phyloP scores from a whole-genome alignment of 371 early-diverging fungal species.

The Chytridium lagenaria region DNA sequence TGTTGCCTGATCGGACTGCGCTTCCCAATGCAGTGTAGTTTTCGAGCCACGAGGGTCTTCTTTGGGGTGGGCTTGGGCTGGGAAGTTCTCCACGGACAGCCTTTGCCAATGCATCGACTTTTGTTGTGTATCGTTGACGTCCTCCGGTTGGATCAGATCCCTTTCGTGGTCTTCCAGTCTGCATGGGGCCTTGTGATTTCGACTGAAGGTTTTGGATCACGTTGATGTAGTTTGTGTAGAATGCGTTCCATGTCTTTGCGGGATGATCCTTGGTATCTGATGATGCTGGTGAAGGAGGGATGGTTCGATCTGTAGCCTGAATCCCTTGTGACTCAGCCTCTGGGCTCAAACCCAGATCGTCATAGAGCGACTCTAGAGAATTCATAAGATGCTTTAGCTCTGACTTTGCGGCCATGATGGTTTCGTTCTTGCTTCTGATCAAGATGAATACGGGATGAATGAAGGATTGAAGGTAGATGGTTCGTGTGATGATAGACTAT shows the following conservation, averaged over 20 bases:
- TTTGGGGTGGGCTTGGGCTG: background rate
- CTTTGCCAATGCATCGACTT: background rate
- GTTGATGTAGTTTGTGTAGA: background rate
- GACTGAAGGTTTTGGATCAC: background rate
- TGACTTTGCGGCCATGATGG: constrained; percentile 2
- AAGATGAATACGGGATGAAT: background rate
- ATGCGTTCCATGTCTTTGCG: constrained; percentile 10
- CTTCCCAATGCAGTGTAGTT: background rate
- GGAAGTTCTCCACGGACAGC: background rate
- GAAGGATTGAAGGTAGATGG: background rate
- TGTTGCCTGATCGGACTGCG: background rate
- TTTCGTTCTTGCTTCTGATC: no score
- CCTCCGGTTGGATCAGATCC: constrained; percentile 10
- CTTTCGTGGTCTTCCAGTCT: background rate
- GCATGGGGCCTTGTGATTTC: background rate
- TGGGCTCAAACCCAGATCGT: constrained; percentile 11
- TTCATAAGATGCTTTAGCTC: background rate
- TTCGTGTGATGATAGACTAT: no score
- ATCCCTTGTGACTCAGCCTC: background rate
- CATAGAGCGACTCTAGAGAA: constrained; percentile 4
- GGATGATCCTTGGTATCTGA: no score
- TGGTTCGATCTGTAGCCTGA: no score
- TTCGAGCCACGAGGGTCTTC: constrained; percentile 9
- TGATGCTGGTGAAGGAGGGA: no score
- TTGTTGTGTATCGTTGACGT: background rate